Conservation (phyloP, 73 alveolate species). For the Paramecium primaurelia region DNA sequence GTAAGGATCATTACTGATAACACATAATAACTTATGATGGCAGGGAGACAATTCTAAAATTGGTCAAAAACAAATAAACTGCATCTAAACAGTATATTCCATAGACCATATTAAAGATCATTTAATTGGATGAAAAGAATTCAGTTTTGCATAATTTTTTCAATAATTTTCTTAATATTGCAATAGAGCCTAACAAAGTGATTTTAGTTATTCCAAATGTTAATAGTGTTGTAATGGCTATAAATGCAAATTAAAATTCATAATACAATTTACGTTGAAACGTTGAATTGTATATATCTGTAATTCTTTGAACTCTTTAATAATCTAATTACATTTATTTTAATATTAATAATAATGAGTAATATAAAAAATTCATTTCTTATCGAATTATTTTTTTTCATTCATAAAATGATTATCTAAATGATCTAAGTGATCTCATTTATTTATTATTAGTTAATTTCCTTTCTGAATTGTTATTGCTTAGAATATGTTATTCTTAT, state of each 20-base stretch:
- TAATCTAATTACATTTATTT: slow-evolving; percentile 19
- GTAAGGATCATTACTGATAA: slow-evolving; percentile 10
- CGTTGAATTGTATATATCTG: background rate
- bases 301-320: background rate
- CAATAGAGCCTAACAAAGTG: slow-evolving; percentile 10
- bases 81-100: slow-evolving; percentile 43
- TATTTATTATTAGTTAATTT: background rate
- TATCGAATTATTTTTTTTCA: background rate
- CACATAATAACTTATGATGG: slow-evolving; percentile 39
- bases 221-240: slow-evolving; percentile 36
- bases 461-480: background rate
- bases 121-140: background rate
- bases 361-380: background rate
- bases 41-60: background rate
- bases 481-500: background rate
- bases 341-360: background rate
- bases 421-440: background rate
- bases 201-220: slow-evolving; percentile 13
- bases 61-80: background rate
- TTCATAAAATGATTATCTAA: background rate
- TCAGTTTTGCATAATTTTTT: slow-evolving; percentile 4
- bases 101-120: background rate
- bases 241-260: background rate
- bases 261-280: background rate
- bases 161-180: background rate